A percentile compares a stretch with the other conserved stretches of the same genome.
Evolutionary conservation across 2,329 filamentous ascomycete genomes (phyloP).

Genomic region (Neonectria ditissima): DNA sequence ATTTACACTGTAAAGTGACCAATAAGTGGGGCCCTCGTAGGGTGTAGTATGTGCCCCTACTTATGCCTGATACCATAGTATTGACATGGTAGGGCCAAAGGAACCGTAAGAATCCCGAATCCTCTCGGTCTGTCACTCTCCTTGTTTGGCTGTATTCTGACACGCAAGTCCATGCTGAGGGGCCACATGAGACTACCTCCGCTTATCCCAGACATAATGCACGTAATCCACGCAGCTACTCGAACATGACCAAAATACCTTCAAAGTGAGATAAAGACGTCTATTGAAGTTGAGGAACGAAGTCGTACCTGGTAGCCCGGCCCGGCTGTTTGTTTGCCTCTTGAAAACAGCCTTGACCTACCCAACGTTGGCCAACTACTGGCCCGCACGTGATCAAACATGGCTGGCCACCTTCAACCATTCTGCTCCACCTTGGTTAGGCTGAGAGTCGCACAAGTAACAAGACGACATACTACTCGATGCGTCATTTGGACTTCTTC

Average conservation of each 20-base stretch:
- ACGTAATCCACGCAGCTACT: not conserved
- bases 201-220: not conserved
- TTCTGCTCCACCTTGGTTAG: not conserved
- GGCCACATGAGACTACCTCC: not conserved
- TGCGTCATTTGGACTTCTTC: slow-evolving; percentile 10
- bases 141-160: not conserved
- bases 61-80: too few relatives aligned
- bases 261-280: not conserved
- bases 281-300: not conserved
- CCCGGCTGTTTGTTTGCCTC: not conserved
- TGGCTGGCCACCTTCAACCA: not conserved
- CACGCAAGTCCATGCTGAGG: too few relatives aligned
- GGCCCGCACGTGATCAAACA: not conserved
- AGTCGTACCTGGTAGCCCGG: not conserved
- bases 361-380: not conserved
- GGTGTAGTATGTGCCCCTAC: too few relatives aligned
- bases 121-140: not conserved
- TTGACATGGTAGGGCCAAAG: not conserved
- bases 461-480: slow-evolving; percentile 1
- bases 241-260: not conserved
- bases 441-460: slow-evolving; percentile 10
- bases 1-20: too few relatives aligned
- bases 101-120: not conserved
- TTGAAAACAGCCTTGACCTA: not conserved
- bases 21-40: too few relatives aligned